These are phyloP conservation scores for Canariomyces notabilis DNA, from an alignment of 2,329 filamentous ascomycete genomes.

Conservation along the genomic window DNA sequence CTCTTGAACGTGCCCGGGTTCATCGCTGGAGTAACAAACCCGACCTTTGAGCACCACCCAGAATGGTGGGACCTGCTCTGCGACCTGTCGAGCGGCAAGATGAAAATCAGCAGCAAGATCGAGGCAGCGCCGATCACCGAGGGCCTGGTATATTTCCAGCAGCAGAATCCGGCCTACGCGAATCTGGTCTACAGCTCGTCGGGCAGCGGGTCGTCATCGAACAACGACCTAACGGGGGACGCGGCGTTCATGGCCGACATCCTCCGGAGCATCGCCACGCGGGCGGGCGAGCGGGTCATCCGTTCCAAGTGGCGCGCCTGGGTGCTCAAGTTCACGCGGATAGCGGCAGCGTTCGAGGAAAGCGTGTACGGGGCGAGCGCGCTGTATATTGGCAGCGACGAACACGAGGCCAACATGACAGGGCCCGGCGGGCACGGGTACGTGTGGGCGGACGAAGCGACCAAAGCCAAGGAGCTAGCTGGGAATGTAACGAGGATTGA, in stretches of 20 bases:
- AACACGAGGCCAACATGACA: slow-evolving; percentile 54
- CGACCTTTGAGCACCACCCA: slow-evolving; percentile 87
- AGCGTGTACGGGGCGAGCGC: slow-evolving; percentile 90
- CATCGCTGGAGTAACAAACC: slow-evolving; percentile 96
- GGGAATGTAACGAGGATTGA: slow-evolving; percentile 91
- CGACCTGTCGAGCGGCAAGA: slow-evolving; percentile 83
- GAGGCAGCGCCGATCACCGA: slow-evolving; percentile 78
- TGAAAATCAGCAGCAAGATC: slow-evolving; percentile 89
- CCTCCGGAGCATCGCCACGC: slow-evolving; percentile 72
- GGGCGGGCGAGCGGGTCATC: slow-evolving; percentile 85
- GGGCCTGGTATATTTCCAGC: slow-evolving; percentile 80
- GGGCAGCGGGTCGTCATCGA: slow-evolving; percentile 24
- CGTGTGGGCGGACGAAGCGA: slow-evolving; percentile 82
- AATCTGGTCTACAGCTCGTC: slow-evolving; percentile 42
- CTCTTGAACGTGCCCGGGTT: slow-evolving; percentile 93
- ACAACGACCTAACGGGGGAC: slow-evolving; percentile 74
- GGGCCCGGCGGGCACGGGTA: slow-evolving; percentile 74
- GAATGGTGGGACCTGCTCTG: slow-evolving; percentile 99
- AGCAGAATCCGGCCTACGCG: slow-evolving; percentile 60
- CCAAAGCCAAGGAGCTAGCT: slow-evolving; percentile 78
- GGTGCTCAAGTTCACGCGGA: slow-evolving; percentile 88
- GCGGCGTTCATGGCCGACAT: slow-evolving; percentile 84
- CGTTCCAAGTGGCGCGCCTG: slow-evolving; percentile 91
- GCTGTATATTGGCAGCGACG: slow-evolving; percentile 76
- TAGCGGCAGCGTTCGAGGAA: slow-evolving; percentile 92